Conservation (phyloP, 139 green algal species). For the Tetratostichococcus sp. region DNA sequence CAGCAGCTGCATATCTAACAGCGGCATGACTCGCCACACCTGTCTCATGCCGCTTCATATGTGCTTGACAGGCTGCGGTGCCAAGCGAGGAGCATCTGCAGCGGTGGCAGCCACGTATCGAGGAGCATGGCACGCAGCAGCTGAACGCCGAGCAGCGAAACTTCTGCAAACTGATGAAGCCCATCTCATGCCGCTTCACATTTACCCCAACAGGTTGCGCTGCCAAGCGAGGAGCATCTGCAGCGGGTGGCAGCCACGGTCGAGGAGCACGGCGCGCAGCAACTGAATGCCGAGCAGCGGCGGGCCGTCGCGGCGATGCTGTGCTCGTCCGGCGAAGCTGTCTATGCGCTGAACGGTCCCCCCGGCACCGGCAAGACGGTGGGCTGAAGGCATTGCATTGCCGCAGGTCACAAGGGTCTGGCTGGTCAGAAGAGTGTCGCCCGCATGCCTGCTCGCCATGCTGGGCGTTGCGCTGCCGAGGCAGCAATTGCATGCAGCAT, state of each 20-base stretch:
- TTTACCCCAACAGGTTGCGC: neutral
- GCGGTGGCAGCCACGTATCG: neutral
- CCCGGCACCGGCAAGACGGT: constrained; percentile 69
- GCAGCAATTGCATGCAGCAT: too few relatives aligned
- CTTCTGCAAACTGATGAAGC: too few relatives aligned
- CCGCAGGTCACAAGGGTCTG: constrained; percentile 49
- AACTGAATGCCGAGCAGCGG: constrained; percentile 63
- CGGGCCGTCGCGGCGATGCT: constrained; percentile 46
- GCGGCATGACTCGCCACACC: too few relatives aligned
- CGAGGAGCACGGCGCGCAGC: constrained; percentile 4
- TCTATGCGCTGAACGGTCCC: constrained; percentile 61
- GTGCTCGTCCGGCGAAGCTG: constrained; percentile 16
- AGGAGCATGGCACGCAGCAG: constrained; percentile 1
- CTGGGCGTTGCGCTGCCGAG: too few relatives aligned
- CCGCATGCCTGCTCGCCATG: too few relatives aligned
- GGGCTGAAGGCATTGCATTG: too few relatives aligned
- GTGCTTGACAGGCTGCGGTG: too few relatives aligned
- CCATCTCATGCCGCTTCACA: too few relatives aligned
- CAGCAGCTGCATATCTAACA: too few relatives aligned
- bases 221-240: constrained; percentile 6
- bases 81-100: too few relatives aligned
- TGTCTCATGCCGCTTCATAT: too few relatives aligned
- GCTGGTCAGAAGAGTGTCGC: too few relatives aligned
- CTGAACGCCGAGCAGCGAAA: neutral
- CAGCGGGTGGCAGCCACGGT: neutral